Percentiles rank a stretch among this genome's conserved stretches.
These are phyloP conservation scores for Yamadazyma mexicana DNA, from an alignment of 1,139 yeast species.

Conservation along the genomic window DNA sequence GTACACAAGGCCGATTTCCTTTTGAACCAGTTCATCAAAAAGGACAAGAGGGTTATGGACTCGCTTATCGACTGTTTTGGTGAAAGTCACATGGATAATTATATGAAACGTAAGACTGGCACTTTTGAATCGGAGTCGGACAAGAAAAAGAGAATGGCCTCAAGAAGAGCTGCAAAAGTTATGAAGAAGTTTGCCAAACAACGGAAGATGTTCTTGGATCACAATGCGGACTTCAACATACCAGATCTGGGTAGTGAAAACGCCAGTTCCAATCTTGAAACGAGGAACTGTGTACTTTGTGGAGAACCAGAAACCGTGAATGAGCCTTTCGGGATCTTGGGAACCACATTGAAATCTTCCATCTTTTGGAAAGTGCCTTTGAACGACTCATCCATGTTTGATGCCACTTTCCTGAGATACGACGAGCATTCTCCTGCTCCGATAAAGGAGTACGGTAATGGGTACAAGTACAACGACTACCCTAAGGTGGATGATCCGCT, in stretches of 20 bases:
- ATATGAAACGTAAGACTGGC: conserved; percentile 26
- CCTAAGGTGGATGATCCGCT: not conserved
- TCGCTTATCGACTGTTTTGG: conserved; percentile 61
- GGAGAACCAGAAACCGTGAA: conserved; percentile 53
- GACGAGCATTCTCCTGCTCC: conserved; percentile 19
- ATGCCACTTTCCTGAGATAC: conserved; percentile 29
- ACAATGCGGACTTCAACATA: conserved; percentile 24
- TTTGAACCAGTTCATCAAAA: conserved; percentile 48
- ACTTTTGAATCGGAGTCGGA: conserved; percentile 39
- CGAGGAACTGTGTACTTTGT: conserved; percentile 61
- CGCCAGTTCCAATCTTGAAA: conserved; percentile 2
- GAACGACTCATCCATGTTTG: conserved; percentile 11
- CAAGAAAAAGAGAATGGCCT: conserved; percentile 43
- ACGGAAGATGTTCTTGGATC: conserved; percentile 36
- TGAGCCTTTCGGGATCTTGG: conserved; percentile 57
- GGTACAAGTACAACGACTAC: not conserved
- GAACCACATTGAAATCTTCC: conserved; percentile 35
- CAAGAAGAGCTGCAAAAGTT: conserved; percentile 35
- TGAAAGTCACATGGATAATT: conserved; percentile 47
- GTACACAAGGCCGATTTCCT: conserved; percentile 56
- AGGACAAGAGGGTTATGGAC: conserved; percentile 49
- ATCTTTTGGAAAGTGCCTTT: conserved; percentile 52
- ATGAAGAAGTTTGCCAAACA: conserved; percentile 45
- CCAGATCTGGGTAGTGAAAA: conserved; percentile 12
- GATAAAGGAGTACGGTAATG: conserved; percentile 16